Conservation (phyloP, 352 stramenopile genomes). For the Phytophthora cactorum region DNA sequence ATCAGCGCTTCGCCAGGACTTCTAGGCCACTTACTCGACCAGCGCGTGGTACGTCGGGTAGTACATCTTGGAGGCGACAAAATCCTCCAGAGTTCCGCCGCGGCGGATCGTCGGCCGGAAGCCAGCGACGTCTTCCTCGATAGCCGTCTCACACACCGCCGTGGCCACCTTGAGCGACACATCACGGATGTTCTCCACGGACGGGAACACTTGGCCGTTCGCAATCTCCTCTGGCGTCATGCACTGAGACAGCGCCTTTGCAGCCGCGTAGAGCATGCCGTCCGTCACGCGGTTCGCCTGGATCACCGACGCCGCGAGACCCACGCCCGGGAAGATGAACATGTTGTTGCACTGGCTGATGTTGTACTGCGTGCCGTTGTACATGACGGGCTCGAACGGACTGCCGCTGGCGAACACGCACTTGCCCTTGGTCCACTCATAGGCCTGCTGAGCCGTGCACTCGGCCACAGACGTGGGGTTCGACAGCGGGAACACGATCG, state of each 20-base stretch:
- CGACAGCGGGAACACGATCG: slow-evolving; percentile 97
- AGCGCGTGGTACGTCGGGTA: slow-evolving; percentile 94
- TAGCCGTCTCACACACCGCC: slow-evolving; percentile 90
- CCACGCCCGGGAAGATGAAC: slow-evolving; percentile 98
- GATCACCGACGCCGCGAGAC: slow-evolving; percentile 91
- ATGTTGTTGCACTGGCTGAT: slow-evolving; percentile 96
- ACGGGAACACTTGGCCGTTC: slow-evolving; percentile 94
- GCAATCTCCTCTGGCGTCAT: slow-evolving; percentile 93
- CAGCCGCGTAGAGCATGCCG: slow-evolving; percentile 95
- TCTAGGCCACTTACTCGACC: slow-evolving; percentile 68
- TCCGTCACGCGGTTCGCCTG: slow-evolving; percentile 87
- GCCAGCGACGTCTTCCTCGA: slow-evolving; percentile 88
- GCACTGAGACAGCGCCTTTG: slow-evolving; percentile 93
- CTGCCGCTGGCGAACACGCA: slow-evolving; percentile 97
- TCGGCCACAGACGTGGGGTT: slow-evolving; percentile 97
- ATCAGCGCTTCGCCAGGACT: background rate
- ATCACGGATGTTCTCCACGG: slow-evolving; percentile 92
- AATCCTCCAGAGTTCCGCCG: slow-evolving; percentile 84
- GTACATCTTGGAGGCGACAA: slow-evolving; percentile 95
- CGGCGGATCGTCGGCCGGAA: slow-evolving; percentile 76
- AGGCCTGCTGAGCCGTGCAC: slow-evolving; percentile 96
- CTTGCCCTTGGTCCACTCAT: slow-evolving; percentile 95
- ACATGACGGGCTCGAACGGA: slow-evolving; percentile 94
- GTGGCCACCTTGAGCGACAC: slow-evolving; percentile 94
- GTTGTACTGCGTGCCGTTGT: slow-evolving; percentile 81